A percentile compares a stretch with the other conserved stretches of the same genome.
These are phyloP conservation scores for Rhizoclosmatium sp. DNA, from an alignment of 192 early-diverging fungal species.

Conservation along the genomic window DNA sequence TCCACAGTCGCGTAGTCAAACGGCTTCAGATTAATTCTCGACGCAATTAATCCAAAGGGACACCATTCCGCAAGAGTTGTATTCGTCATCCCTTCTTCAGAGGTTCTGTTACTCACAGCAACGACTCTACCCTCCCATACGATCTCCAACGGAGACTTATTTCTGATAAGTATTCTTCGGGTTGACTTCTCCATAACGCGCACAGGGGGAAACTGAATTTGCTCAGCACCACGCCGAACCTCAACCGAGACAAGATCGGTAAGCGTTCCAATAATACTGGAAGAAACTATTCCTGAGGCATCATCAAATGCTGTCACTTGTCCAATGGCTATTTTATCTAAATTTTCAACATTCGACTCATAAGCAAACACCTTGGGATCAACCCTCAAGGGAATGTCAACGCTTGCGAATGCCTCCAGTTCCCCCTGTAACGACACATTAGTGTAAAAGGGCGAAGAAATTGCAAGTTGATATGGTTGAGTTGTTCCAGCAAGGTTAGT, in stretches of 20 bases:
- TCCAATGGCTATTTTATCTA: conserved; percentile 45
- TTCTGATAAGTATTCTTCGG: conserved; percentile 55
- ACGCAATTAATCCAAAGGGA: conserved; percentile 45
- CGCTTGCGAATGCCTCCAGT: conserved; percentile 50
- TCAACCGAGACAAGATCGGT: conserved; percentile 54
- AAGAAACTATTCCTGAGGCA: conserved; percentile 48
- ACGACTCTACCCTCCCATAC: conserved; percentile 55
- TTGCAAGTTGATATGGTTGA: conserved; percentile 51
- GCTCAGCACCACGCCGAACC: conserved; percentile 36
- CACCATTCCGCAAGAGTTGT: conserved; percentile 46
- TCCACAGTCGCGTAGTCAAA: conserved; percentile 58
- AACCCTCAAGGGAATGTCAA: conserved; percentile 58
- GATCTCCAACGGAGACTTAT: conserved; percentile 53
- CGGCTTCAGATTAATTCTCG: conserved; percentile 55
- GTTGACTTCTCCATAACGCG: conserved; percentile 53
- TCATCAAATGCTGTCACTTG: conserved; percentile 54
- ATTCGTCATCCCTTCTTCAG: conserved; percentile 20
- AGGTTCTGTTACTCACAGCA: conserved; percentile 17
- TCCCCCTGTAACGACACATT: conserved; percentile 58
- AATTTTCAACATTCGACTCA: conserved; percentile 28
- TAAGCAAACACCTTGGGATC: conserved; percentile 34
- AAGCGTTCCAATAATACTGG: conserved; percentile 47
- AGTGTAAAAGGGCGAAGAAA: conserved; percentile 58
- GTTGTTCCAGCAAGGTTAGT: conserved; percentile 48
- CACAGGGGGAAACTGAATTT: conserved; percentile 50